A percentile compares a stretch with the other conserved stretches of the same genome.
These are phyloP conservation scores for Colletotrichum caudatum DNA, from an alignment of 2,329 filamentous ascomycete genomes.

Conservation along the genomic window DNA sequence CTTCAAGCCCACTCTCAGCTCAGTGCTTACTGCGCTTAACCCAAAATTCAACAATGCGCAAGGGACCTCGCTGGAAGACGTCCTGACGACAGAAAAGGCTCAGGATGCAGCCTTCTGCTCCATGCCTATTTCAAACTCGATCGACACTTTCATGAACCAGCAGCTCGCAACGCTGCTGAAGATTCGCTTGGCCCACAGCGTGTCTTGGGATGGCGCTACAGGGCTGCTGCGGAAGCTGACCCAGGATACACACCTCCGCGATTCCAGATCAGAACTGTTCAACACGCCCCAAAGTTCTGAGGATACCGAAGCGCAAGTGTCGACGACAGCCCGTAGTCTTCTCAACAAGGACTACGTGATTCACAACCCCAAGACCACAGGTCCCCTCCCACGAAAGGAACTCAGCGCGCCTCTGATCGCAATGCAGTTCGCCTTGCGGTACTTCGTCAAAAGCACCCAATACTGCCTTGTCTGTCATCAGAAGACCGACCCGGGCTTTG, in stretches of 20 bases:
- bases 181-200: slow-evolving; percentile 52
- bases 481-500: slow-evolving; percentile 70
- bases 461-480: slow-evolving; percentile 90
- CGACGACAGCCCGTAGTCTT: slow-evolving; percentile 12
- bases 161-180: slow-evolving; percentile 73
- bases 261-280: not conserved
- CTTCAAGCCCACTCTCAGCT: slow-evolving; percentile 75
- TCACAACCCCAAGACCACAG: slow-evolving; percentile 40
- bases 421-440: slow-evolving; percentile 82
- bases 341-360: slow-evolving; percentile 31
- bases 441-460: slow-evolving; percentile 83
- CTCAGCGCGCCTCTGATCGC: slow-evolving; percentile 67
- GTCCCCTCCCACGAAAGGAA: slow-evolving; percentile 40
- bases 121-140: slow-evolving; percentile 78
- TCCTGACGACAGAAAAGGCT: not conserved
- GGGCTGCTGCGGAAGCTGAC: slow-evolving; percentile 24
- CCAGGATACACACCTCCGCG: slow-evolving; percentile 26
- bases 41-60: slow-evolving; percentile 30
- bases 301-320: slow-evolving; percentile 23
- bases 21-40: slow-evolving; percentile 66
- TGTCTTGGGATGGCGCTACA: slow-evolving; percentile 42
- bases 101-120: slow-evolving; percentile 57
- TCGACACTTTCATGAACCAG: slow-evolving; percentile 76
- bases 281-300: not conserved
- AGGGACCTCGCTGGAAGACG: not conserved